These are phyloP conservation scores for Daldinia sp. DNA, from an alignment of 2,329 filamentous ascomycete species.

Conservation along the genomic window DNA sequence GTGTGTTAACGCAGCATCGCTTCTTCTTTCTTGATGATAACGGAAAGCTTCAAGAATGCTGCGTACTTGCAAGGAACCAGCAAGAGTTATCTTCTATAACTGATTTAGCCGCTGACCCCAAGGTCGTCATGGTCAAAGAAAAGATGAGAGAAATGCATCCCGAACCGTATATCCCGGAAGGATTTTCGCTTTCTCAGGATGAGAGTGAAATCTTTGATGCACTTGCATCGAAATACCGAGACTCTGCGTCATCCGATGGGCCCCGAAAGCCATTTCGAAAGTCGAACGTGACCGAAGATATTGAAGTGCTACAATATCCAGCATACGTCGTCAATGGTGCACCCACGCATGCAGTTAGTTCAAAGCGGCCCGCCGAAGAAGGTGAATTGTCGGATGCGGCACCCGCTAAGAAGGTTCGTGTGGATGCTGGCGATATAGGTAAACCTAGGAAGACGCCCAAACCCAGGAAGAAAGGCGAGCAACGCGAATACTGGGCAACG, in stretches of 20 bases:
- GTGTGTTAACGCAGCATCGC: slow-evolving; percentile 38
- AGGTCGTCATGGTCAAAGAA: slow-evolving; percentile 55
- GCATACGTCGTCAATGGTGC: slow-evolving; percentile 45
- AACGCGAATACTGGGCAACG: slow-evolving; percentile 41
- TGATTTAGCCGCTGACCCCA: slow-evolving; percentile 52
- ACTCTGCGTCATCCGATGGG: slow-evolving; percentile 11
- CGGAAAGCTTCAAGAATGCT: slow-evolving; percentile 41
- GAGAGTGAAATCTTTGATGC: slow-evolving; percentile 47
- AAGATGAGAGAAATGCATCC: slow-evolving; percentile 59
- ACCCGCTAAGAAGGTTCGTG: slow-evolving; percentile 31
- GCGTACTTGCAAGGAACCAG: slow-evolving; percentile 37
- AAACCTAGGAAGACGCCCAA: slow-evolving; percentile 35
- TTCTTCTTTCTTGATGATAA: slow-evolving; percentile 43
- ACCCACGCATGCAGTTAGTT: slow-evolving; percentile 17
- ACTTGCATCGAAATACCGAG: slow-evolving; percentile 40
- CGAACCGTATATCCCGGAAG: slow-evolving; percentile 52
- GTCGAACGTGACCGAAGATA: slow-evolving; percentile 42
- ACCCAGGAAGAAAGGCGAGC: slow-evolving; percentile 23
- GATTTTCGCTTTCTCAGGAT: slow-evolving; percentile 49
- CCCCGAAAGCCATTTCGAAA: slow-evolving; percentile 27
- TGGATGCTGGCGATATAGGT: slow-evolving; percentile 35
- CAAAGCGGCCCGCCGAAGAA: slow-evolving; percentile 38
- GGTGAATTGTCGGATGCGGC: slow-evolving; percentile 32
- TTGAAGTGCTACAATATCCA: slow-evolving; percentile 42
- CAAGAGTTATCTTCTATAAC: slow-evolving; percentile 3